phyloP scores from a whole-genome alignment of 2,329 filamentous ascomycete species.

The Diaporthe nobilis region DNA sequence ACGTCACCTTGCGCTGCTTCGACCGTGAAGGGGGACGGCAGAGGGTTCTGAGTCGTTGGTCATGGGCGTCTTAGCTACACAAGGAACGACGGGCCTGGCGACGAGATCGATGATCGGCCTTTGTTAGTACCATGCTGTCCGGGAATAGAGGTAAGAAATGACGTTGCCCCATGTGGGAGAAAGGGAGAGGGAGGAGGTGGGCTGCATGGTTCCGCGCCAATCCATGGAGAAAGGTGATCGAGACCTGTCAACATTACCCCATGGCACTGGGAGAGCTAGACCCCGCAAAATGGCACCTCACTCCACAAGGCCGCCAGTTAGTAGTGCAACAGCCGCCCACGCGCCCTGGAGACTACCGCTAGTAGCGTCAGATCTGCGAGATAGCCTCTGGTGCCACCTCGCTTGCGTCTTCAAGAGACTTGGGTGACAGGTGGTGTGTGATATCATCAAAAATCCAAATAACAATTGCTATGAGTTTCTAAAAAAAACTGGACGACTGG shows the following conservation, averaged over 20 bases:
- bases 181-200: background rate
- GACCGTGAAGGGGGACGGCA: constrained; percentile 27
- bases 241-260: background rate
- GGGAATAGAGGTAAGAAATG: background rate
- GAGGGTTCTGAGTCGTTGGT: constrained; percentile 29
- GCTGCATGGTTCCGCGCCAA: background rate
- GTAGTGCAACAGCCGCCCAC: no score
- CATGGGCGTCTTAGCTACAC: constrained; percentile 29
- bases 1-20: constrained; percentile 35
- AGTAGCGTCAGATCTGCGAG: background rate
- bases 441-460: background rate
- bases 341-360: no score
- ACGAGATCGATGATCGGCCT: constrained; percentile 25
- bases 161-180: background rate
- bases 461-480: background rate
- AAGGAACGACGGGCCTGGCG: background rate
- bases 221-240: background rate
- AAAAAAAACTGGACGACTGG: background rate
- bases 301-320: background rate
- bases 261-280: background rate
- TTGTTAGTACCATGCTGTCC: background rate
- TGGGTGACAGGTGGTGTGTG: background rate
- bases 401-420: background rate
- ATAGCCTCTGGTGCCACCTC: background rate
- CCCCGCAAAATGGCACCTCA: constrained; percentile 20